These are phyloP conservation scores for Forsythia viridissima DNA, from an alignment of 257 asterid species.

Conservation along the genomic window DNA sequence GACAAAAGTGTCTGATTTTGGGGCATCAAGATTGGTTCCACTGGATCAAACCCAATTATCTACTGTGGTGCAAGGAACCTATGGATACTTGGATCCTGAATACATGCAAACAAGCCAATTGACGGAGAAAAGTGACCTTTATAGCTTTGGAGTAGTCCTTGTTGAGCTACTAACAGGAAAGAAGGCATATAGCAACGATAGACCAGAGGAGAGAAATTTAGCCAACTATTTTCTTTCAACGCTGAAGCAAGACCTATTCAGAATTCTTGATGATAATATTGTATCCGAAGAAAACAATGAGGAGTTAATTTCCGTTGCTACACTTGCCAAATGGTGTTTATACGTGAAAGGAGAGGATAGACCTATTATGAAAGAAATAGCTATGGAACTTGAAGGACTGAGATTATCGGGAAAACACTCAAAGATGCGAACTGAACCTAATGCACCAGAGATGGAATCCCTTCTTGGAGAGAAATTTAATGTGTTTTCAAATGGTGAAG, in stretches of 20 bases:
- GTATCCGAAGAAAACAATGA: neutral
- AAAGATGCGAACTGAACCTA: neutral
- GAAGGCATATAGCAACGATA: neutral
- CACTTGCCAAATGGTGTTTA: constrained; percentile 9
- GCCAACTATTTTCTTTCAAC: constrained; percentile 10
- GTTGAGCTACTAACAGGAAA: constrained; percentile 29
- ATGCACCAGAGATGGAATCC: constrained; percentile 23
- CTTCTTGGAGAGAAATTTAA: no score
- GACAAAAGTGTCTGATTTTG: constrained; percentile 26
- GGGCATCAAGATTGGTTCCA: constrained; percentile 28
- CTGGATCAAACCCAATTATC: constrained; percentile 6
- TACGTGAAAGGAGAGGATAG: constrained; percentile 29
- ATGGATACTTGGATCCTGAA: constrained; percentile 38
- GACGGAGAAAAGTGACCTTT: constrained; percentile 31
- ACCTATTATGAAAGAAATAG: constrained; percentile 4
- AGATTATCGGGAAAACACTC: constrained; percentile 19
- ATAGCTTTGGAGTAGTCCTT: constrained; percentile 36
- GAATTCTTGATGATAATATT: neutral
- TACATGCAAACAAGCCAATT: constrained; percentile 26
- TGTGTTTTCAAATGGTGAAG: neutral
- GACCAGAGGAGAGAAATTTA: constrained; percentile 10
- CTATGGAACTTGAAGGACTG: constrained; percentile 28
- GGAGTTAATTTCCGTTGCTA: neutral
- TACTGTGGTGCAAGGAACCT: constrained; percentile 37
- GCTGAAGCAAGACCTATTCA: neutral